phyloP scores from a whole-genome alignment of 23 red algal genomes.

The Cyanidium caldarium region DNA sequence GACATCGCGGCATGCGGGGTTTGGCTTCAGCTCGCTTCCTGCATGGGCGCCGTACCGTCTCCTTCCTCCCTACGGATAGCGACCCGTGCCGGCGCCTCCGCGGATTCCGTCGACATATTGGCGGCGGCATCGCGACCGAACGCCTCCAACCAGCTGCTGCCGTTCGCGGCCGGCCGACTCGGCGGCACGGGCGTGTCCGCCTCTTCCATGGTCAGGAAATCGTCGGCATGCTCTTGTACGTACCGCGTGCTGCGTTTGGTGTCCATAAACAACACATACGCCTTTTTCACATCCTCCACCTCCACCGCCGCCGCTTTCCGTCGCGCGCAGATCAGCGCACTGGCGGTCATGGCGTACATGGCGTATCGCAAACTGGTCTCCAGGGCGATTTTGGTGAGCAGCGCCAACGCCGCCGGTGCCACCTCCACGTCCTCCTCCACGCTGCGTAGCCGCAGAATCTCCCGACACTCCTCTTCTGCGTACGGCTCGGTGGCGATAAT shows the following conservation, averaged over 20 bases:
- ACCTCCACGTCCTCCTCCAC: conserved; percentile 91
- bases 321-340: conserved; percentile 64
- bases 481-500: conserved; percentile 89
- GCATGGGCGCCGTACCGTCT: too few relatives aligned
- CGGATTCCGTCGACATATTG: too few relatives aligned
- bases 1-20: too few relatives aligned
- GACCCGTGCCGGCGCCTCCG: too few relatives aligned
- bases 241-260: conserved; percentile 72
- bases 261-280: conserved; percentile 75
- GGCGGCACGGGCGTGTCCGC: too few relatives aligned
- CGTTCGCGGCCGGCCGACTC: too few relatives aligned
- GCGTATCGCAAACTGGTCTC: conserved; percentile 88
- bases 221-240: conserved; percentile 52
- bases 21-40: too few relatives aligned
- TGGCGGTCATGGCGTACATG: conserved; percentile 91
- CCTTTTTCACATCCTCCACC: conserved; percentile 87
- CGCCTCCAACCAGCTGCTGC: too few relatives aligned
- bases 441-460: conserved; percentile 70
- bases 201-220: conserved; percentile 87
- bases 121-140: too few relatives aligned
- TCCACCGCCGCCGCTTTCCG: conserved; percentile 51
- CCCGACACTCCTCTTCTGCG: conserved; percentile 40
- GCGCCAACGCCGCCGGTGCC: conserved; percentile 29
- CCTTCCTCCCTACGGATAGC: too few relatives aligned
- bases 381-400: conserved; percentile 64